A percentile compares a stretch with the other conserved stretches of the same genome.
These are phyloP conservation scores for Skeletonema marinoi DNA, from an alignment of 108 stramenopile species.

Conservation along the genomic window DNA sequence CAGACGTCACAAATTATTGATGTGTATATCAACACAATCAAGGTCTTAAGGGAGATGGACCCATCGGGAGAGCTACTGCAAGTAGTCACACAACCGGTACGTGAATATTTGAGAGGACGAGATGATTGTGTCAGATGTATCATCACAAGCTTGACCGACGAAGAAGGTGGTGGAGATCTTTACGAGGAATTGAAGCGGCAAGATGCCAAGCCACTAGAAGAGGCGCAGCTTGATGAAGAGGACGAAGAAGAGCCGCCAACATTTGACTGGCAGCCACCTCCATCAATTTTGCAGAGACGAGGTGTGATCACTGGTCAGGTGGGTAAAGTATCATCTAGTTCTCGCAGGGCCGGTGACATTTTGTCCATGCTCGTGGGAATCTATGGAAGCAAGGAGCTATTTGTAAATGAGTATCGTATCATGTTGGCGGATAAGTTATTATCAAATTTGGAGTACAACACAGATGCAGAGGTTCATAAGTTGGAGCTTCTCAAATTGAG, in stretches of 20 bases:
- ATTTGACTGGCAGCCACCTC: conserved; percentile 80
- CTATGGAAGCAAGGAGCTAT: conserved; percentile 97
- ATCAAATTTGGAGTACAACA: conserved; percentile 82
- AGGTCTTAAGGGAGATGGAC: conserved; percentile 84
- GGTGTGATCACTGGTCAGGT: conserved; percentile 52
- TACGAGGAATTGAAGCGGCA: conserved; percentile 93
- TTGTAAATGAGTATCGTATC: conserved; percentile 95
- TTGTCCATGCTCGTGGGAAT: conserved; percentile 96
- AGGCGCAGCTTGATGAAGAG: conserved; percentile 62
- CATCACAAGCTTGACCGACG: conserved; percentile 94
- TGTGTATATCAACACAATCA: conserved; percentile 94
- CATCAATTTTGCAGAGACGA: conserved; percentile 64
- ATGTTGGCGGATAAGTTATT: conserved; percentile 98
- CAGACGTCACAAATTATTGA: conserved; percentile 94
- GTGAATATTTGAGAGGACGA: conserved; percentile 80
- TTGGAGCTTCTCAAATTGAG: conserved; percentile 95
- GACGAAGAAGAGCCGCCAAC: conserved; percentile 76
- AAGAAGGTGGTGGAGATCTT: conserved; percentile 87
- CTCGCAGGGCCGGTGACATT: conserved; percentile 74
- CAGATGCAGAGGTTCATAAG: conserved; percentile 93
- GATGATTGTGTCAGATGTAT: conserved; percentile 96
- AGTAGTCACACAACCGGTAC: conserved; percentile 87
- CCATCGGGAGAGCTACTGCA: conserved; percentile 86
- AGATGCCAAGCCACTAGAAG: conserved; percentile 81
- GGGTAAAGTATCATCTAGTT: conserved; percentile 37